Percentiles rank a stretch among this genome's conserved stretches.
phyloP scores from a whole-genome alignment of 1,284 basidiomycete genomes.

The Serendipita sp. region DNA sequence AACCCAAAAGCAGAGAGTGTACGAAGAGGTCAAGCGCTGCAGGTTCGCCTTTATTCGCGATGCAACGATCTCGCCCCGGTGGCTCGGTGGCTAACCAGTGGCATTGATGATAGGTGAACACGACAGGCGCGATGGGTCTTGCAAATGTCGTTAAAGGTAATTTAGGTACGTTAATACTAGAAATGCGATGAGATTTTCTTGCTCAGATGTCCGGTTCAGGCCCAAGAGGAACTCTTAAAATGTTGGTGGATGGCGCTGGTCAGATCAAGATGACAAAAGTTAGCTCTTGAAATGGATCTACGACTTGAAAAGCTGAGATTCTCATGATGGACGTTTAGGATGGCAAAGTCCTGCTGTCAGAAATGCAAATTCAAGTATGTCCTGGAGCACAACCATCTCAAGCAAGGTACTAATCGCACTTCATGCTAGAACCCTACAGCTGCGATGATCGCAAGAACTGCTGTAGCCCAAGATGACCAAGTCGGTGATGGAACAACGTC shows the following conservation, averaged over 20 bases:
- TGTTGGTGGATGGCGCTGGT: slow-evolving; percentile 98
- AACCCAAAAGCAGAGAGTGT: slow-evolving; percentile 95
- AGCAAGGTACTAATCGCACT: slow-evolving; percentile 8
- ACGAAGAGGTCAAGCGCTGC: slow-evolving; percentile 79
- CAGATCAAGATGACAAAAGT: slow-evolving; percentile 99
- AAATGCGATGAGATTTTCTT: neutral
- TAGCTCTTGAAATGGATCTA: slow-evolving; percentile 10
- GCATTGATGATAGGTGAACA: slow-evolving; percentile 51
- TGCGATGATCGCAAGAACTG: slow-evolving; percentile 97
- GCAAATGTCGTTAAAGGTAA: slow-evolving; percentile 96
- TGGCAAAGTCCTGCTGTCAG: slow-evolving; percentile 94
- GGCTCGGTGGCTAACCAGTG: neutral
- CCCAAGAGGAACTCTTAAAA: slow-evolving; percentile 92
- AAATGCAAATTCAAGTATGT: slow-evolving; percentile 92
- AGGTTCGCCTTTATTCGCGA: slow-evolving; percentile 45
- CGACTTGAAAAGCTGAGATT: neutral
- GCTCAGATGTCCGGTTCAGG: slow-evolving; percentile 36
- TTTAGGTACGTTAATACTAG: slow-evolving; percentile 49
- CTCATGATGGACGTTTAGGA: slow-evolving; percentile 31
- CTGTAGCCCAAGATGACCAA: slow-evolving; percentile 97
- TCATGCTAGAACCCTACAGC: slow-evolving; percentile 75
- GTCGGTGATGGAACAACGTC: slow-evolving; percentile 98
- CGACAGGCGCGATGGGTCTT: slow-evolving; percentile 89
- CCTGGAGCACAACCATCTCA: neutral
- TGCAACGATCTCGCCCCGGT: neutral